Conservation (phyloP, 2,329 filamentous ascomycete species). For the Phialophora tarda region DNA sequence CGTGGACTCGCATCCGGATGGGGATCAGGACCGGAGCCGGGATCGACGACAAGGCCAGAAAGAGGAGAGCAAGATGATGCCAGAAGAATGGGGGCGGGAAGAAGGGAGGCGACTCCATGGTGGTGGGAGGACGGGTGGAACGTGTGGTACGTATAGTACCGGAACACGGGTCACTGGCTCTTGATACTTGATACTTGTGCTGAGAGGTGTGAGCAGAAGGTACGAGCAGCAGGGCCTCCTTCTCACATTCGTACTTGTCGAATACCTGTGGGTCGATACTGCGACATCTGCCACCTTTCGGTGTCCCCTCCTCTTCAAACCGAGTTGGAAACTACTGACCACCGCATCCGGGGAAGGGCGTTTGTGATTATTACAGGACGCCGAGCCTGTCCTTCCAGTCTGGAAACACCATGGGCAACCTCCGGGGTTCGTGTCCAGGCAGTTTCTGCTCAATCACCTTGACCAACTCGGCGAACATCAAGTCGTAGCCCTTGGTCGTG, state of each 20-base stretch:
- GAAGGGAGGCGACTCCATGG: neutral
- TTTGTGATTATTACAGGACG: neutral
- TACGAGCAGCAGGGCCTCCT: neutral
- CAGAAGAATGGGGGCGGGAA: neutral
- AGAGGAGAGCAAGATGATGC: neutral
- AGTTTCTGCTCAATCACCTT: constrained; percentile 57
- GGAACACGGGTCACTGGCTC: neutral
- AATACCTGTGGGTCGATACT: neutral
- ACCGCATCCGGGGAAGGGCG: neutral
- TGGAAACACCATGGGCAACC: constrained; percentile 60
- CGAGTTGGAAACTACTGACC: neutral
- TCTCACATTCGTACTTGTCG: neutral
- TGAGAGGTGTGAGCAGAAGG: neutral
- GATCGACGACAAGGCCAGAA: neutral
- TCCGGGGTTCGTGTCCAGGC: constrained; percentile 62
- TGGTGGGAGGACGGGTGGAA: neutral
- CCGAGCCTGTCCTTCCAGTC: constrained; percentile 49
- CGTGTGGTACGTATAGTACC: neutral
- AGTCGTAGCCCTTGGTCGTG: constrained; percentile 59
- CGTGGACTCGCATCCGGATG: neutral
- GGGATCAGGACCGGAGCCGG: neutral
- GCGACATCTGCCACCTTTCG: neutral
- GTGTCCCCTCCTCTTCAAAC: neutral
- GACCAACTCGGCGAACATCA: constrained; percentile 62
- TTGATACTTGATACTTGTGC: neutral